A percentile compares a stretch with the other conserved stretches of the same genome.
phyloP scores from a whole-genome alignment of 164 flowering plant genomes.

The Hamamelis virginiana region DNA sequence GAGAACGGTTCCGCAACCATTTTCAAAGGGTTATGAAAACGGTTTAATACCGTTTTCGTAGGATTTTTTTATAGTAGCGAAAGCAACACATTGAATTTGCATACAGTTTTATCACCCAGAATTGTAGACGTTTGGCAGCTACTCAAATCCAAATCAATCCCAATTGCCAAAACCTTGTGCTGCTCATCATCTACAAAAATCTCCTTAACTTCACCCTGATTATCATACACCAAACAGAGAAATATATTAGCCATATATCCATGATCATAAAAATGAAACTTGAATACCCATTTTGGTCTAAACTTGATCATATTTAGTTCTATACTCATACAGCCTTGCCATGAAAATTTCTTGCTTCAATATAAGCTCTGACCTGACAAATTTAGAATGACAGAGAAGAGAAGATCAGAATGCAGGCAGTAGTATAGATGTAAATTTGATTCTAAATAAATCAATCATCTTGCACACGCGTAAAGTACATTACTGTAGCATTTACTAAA shows the following conservation, averaged over 20 bases:
- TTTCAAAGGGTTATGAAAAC: too few species aligned
- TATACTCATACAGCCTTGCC: too few species aligned
- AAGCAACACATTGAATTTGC: constrained; percentile 16
- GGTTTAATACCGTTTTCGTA: too few species aligned
- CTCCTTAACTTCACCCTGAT: constrained; percentile 81
- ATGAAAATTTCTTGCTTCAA: constrained; percentile 24
- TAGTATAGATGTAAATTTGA: too few species aligned
- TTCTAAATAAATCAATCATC: too few species aligned
- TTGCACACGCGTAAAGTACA: too few species aligned
- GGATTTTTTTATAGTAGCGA: too few species aligned
- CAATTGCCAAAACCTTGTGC: constrained; percentile 31
- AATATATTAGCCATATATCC: background rate
- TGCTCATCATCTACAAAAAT: constrained; percentile 37
- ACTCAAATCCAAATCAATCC: constrained; percentile 37
- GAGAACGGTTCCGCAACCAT: too few species aligned
- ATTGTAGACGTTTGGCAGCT: constrained; percentile 34
- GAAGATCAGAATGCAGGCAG: constrained; percentile 23
- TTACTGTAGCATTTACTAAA: too few species aligned
- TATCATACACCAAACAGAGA: constrained; percentile 9
- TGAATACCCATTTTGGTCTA: too few species aligned
- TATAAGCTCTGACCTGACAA: constrained; percentile 32
- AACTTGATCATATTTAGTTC: too few species aligned
- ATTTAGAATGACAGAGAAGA: constrained; percentile 20
- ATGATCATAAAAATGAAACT: background rate
- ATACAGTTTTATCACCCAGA: constrained; percentile 57